Evolutionary conservation across 768 basidiomycete species (phyloP), one percentile per base, ranked within the genome.

Genomic region (Coprinopsis cinerea): DNA sequence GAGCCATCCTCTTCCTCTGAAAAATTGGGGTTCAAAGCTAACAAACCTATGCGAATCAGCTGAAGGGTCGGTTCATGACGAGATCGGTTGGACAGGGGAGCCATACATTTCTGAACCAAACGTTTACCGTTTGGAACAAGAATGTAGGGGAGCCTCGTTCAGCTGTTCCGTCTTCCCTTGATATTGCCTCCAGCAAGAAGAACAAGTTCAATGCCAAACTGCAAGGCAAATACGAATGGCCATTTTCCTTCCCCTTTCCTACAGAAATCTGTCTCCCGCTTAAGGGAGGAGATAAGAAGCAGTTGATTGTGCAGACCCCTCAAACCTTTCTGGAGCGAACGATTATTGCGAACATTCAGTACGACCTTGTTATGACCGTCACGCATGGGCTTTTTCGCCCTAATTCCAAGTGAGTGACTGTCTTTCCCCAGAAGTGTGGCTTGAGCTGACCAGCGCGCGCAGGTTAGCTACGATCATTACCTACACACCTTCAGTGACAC

Each of bases 191-290:
- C 7, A 47, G 44, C 34, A 28, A 26, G 44, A 49, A 49, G 14
- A 61, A 54, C 52, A 64, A 63, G 45, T 65, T 58, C 42, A 60
- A 66, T 20, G 65, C 65, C 7, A 70, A 66, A 55, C 49, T 67
- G 20, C 57, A 59, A 0, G 72, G 73, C 18, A 56, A 59, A 23
- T 71, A 70, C 46, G 57, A 56, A 0, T 72, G 70, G 67, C 67
- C 69, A 4, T 72, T 73, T 49, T 65, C 67, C 3, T 65, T 75
- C 48, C 52, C 64, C 2, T 66, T 73, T 53, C 72, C 73, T 11
- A 59, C 57, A 14, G 60, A 63, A 32, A 60, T 65, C 6, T 55
- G 55, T 11, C 45, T 66, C 17, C 43, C 55, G 0, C 53, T 55
- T 5, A 51, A 34, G 2, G 44, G 43, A n/a, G 36, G 44, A 22